Evolutionary conservation across 768 basidiomycete species (phyloP), one percentile per base, ranked within the genome.

Genomic region (Auricularia sp.): DNA sequence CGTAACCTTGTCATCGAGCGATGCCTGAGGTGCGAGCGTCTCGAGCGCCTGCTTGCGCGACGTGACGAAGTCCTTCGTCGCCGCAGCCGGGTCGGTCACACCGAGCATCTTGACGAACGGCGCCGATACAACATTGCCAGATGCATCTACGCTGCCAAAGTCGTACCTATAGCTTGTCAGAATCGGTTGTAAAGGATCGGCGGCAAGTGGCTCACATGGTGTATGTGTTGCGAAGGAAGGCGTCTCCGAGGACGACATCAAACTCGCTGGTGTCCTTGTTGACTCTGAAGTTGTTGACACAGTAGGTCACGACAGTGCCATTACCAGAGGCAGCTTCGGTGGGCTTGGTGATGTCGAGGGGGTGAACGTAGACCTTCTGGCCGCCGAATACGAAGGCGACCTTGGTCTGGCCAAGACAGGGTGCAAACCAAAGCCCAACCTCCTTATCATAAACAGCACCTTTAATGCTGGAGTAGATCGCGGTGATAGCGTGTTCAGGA

Each of bases 221-320:
- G 56, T n/a, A 59, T 29, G 23, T 4, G 34, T 59, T 59, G 34
- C 56, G 56, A 34, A 59, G 56, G 34, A 59, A 29, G 14, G 56
- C 29, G 23, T 59, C 56, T 10, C 56, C 56, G 23, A 59, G 56
- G 16, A 59, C 33, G 34, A 59, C 34, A 29, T 59, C 56, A 35
- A 33, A 59, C 56, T 59, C 56, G 56, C 16, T 29, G 23, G 56
- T 59, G 34, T 59, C 23, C 56, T 59, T 59, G 56, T 59, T 59
- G 56, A 35, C 34, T 4, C 29, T 21, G 56, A 59, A 59, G 29
- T 23, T 59, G 56, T 59, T 59, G 7, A 59, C 56, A 34, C 56
- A 59, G 56, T 59, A 59, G 34, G 56, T 59, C 56, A 59, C 56
- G 34, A 59, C 34, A 4, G 18, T 59, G 56, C 34, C 56, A 18